Percentiles rank a stretch among this genome's conserved stretches.
Conservation (phyloP, 352 stramenopile genomes). For the Peronosclerospora sorghi region DNA sequence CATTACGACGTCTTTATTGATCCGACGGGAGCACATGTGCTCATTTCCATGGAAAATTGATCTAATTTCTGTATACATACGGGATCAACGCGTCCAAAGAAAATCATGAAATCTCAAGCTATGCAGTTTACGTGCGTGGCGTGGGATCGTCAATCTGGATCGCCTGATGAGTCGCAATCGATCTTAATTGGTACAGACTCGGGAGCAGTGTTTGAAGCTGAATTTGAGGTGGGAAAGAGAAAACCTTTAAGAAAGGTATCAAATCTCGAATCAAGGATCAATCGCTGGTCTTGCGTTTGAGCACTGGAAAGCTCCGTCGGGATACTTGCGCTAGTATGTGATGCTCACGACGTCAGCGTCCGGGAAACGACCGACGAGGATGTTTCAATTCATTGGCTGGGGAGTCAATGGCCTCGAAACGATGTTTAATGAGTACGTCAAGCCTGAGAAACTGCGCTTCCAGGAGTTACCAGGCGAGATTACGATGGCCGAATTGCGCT, state of each 20-base stretch:
- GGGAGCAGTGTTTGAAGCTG: constrained; percentile 68
- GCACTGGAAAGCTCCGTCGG: constrained; percentile 51
- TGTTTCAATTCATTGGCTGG: constrained; percentile 86
- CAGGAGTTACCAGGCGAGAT: constrained; percentile 86
- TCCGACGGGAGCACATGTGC: constrained; percentile 62
- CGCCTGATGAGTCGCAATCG: constrained; percentile 40
- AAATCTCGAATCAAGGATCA: constrained; percentile 79
- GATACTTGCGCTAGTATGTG: constrained; percentile 55
- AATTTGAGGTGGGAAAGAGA: constrained; percentile 82
- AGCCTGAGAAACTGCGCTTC: constrained; percentile 74
- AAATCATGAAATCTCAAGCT: constrained; percentile 76
- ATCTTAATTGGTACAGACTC: constrained; percentile 77
- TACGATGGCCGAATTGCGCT: constrained; percentile 58
- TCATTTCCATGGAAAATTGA: constrained; percentile 84
- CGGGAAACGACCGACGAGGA: constrained; percentile 76
- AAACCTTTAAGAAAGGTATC: constrained; percentile 83
- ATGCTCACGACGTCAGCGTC: constrained; percentile 80
- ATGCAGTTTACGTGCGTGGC: constrained; percentile 71
- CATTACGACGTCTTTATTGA: constrained; percentile 76
- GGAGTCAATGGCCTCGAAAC: constrained; percentile 57
- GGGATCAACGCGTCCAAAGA: constrained; percentile 62
- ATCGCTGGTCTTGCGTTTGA: constrained; percentile 80
- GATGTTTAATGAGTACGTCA: constrained; percentile 80
- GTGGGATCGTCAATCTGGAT: constrained; percentile 71
- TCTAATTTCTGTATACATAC: constrained; percentile 82